Percentiles rank a stretch among this genome's conserved stretches.
Conservation (phyloP, 441 rosid species). For the Pelargonium australe region DNA sequence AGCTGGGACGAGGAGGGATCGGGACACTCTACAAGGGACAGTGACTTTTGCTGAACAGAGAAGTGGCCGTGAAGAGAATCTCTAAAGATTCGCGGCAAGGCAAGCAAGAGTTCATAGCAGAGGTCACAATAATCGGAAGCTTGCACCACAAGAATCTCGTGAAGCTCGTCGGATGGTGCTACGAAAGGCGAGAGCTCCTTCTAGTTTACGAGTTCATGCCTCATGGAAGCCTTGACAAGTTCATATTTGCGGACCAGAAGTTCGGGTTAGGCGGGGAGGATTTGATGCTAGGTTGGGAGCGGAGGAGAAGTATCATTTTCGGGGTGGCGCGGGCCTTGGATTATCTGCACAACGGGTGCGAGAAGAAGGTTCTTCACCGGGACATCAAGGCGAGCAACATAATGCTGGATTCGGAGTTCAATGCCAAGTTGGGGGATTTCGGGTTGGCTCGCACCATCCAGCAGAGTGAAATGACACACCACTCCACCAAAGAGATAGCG, state of each 20-base stretch:
- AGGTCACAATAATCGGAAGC: conserved; percentile 68
- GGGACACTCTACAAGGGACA: conserved; percentile 64
- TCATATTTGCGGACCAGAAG: conserved; percentile 33
- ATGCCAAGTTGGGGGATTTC: conserved; percentile 57
- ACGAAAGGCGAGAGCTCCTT: conserved; percentile 42
- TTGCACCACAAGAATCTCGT: conserved; percentile 59
- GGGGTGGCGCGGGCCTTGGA: conserved; percentile 62
- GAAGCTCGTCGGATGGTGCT: conserved; percentile 67
- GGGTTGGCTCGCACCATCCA: conserved; percentile 62
- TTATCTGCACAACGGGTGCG: conserved; percentile 66
- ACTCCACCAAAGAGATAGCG: conserved; percentile 57
- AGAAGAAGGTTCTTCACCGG: conserved; percentile 56
- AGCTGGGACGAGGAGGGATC: conserved; percentile 65
- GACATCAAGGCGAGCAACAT: conserved; percentile 72
- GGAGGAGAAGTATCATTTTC: conserved; percentile 22
- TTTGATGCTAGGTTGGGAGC: conserved; percentile 41
- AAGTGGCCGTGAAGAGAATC: conserved; percentile 57
- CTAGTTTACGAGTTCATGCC: conserved; percentile 62
- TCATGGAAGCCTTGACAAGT: conserved; percentile 54
- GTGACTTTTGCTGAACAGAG: conserved; percentile 28
- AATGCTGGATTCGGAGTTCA: conserved; percentile 56
- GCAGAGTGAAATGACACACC: conserved; percentile 50
- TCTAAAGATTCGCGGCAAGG: conserved; percentile 57
- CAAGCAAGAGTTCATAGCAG: conserved; percentile 62
- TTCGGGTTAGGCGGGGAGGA: conserved; percentile 13